Evolutionary conservation across 1,284 basidiomycete species (phyloP), one percentile per base, ranked within the genome.

Genomic region (Heterobasidion occidentale): DNA sequence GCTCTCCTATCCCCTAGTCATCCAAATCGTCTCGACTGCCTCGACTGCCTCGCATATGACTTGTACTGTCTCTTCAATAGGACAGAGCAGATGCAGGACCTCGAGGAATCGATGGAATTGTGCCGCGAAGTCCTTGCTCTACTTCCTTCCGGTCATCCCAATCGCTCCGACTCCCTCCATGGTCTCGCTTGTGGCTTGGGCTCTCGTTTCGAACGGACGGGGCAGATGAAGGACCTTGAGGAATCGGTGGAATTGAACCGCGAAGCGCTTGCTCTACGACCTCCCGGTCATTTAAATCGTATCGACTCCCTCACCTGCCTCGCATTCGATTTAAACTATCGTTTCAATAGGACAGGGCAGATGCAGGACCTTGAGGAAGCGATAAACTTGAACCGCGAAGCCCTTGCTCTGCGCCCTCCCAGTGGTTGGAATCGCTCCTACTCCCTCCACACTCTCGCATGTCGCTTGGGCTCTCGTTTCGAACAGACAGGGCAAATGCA

Each of bases 221-320:
- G 67, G 34, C 45, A 62, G 9, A 9, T 50, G 1, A 56, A 60
- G 19, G 73, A 74, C 59, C 56, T 72, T 36, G 62, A 72, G 36
- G 55, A 48, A 12, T 68, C 71, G n/a, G 62, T 71, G 46, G 60
- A 58, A 20, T 55, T 60, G 47, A 58, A 65, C 45, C 52, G 60
- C 12, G 56, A 61, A 14, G 65, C 61, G 7, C 58, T 74, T 8
- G 58, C 58, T 7, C 64, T 67, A 17, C 56, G 50, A 36, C 61
- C 65, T 42, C 11, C 56, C 14, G 64, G 55, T 11, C 64, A 67
- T 51, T 52, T 67, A 11, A 33, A 59, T 48, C 19, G 11, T 11
- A 2, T 20, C 46, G 2, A 11, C 11, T 19, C 14, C 3, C 27
- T 47, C 9, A 4, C 3, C 0, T 0, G 19, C 19, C 19, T 47